Evolutionary conservation across 2,329 filamentous ascomycete genomes (phyloP).

Genomic region (Septoria linicola): DNA sequence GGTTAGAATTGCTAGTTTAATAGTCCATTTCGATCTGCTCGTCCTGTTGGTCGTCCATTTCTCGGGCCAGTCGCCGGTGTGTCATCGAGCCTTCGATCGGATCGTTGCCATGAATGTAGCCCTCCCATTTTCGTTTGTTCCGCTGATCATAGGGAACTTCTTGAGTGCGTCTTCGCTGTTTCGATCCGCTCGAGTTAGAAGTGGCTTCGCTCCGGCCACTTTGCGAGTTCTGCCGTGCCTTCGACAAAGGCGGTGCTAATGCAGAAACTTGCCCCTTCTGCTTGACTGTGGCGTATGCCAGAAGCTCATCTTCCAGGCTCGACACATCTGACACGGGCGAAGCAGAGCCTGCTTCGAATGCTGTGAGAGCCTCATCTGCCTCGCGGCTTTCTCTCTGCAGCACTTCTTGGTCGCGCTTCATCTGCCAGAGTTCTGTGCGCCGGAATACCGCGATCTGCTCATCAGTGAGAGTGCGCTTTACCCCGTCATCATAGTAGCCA

Average conservation of each 20-base stretch:
- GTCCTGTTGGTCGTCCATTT: constrained; percentile 44
- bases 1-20: constrained; percentile 31
- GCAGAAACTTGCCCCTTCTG: not conserved
- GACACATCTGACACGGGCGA: constrained; percentile 31
- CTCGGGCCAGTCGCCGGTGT: constrained; percentile 46
- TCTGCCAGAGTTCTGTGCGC: constrained; percentile 76
- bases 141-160: constrained; percentile 36
- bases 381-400: constrained; percentile 19
- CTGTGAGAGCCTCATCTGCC: constrained; percentile 15
- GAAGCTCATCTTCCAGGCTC: constrained; percentile 31
- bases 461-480: constrained; percentile 85
- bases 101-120: constrained; percentile 39
- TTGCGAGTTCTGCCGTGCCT: constrained; percentile 19
- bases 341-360: not conserved
- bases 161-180: constrained; percentile 14
- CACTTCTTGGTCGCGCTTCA: constrained; percentile 54
- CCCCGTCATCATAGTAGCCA: constrained; percentile 82
- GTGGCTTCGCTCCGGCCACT: constrained; percentile 27
- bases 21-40: constrained; percentile 51
- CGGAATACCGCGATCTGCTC: constrained; percentile 88
- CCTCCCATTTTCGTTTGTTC: constrained; percentile 40
- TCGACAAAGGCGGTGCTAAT: constrained; percentile 3
- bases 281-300: constrained; percentile 17
- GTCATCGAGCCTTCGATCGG: constrained; percentile 42
- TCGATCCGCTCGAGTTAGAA: constrained; percentile 18